phyloP scores from a whole-genome alignment of 1,284 basidiomycete genomes.

The Sanghuangporus sanghuang region DNA sequence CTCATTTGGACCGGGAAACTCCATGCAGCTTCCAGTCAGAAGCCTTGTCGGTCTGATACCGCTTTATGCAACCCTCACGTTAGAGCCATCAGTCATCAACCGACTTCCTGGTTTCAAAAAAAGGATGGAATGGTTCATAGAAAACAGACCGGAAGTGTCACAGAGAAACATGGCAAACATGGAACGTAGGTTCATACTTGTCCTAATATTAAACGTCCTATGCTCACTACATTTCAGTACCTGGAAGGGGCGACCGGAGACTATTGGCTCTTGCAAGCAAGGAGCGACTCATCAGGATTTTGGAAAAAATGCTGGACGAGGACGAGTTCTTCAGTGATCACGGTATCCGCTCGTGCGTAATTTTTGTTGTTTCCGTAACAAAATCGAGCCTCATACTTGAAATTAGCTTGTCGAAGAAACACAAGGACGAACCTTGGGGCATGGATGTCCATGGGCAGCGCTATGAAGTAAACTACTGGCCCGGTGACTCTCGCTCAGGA shows the following conservation, averaged over 20 bases:
- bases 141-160: conserved; percentile 85
- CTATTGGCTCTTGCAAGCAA: conserved; percentile 89
- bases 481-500: conserved; percentile 91
- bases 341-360: conserved; percentile 86
- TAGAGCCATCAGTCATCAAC: conserved; percentile 87
- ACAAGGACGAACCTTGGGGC: conserved; percentile 91
- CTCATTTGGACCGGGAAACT: conserved; percentile 79
- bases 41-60: conserved; percentile 95
- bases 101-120: conserved; percentile 97
- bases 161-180: conserved; percentile 96
- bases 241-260: conserved; percentile 82
- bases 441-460: conserved; percentile 91
- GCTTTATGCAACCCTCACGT: conserved; percentile 88
- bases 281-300: conserved; percentile 81
- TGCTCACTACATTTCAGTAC: conserved; percentile 35
- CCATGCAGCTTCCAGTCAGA: conserved; percentile 88
- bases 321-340: conserved; percentile 94
- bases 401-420: conserved; percentile 75
- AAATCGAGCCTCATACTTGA: neutral
- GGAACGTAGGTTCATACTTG: conserved; percentile 47
- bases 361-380: neutral
- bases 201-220: neutral
- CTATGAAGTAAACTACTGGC: conserved; percentile 95
- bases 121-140: conserved; percentile 97
- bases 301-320: conserved; percentile 97